Conservation (phyloP, 305 asterid species). For the Fraxinus xanthoxyloides region DNA sequence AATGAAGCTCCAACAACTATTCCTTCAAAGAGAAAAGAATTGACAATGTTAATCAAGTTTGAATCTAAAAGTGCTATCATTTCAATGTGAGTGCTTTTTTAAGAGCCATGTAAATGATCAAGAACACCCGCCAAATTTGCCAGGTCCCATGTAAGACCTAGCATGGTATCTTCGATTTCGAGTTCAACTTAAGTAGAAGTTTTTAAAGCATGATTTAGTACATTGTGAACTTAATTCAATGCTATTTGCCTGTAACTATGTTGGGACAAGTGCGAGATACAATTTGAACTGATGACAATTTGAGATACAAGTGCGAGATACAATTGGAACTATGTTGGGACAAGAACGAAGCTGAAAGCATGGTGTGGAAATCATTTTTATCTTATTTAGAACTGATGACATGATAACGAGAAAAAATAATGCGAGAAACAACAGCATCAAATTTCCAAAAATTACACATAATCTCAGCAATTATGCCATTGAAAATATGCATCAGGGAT, state of each 20-base stretch:
- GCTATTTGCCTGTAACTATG: background rate
- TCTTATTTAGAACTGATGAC: background rate
- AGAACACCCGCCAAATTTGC: background rate
- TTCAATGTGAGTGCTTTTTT: background rate
- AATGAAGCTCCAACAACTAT: conserved; percentile 63
- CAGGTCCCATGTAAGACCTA: background rate
- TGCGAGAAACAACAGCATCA: background rate
- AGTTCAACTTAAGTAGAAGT: background rate
- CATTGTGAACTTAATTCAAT: background rate
- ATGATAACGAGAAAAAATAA: background rate
- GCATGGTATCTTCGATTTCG: background rate
- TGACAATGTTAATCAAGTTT: background rate
- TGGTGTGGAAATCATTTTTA: background rate
- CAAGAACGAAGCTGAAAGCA: background rate
- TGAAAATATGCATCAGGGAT: background rate
- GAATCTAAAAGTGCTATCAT: background rate
- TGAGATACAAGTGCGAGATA: background rate
- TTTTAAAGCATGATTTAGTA: background rate
- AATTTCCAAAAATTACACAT: background rate
- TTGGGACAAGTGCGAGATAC: background rate
- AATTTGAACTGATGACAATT: too few relatives aligned
- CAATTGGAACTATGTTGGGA: too few relatives aligned
- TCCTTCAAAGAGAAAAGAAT: conserved; percentile 34
- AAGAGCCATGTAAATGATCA: background rate
- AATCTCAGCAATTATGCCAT: background rate